Conservation (phyloP, 1,284 basidiomycete species). For the Apiotrichum porosum region DNA sequence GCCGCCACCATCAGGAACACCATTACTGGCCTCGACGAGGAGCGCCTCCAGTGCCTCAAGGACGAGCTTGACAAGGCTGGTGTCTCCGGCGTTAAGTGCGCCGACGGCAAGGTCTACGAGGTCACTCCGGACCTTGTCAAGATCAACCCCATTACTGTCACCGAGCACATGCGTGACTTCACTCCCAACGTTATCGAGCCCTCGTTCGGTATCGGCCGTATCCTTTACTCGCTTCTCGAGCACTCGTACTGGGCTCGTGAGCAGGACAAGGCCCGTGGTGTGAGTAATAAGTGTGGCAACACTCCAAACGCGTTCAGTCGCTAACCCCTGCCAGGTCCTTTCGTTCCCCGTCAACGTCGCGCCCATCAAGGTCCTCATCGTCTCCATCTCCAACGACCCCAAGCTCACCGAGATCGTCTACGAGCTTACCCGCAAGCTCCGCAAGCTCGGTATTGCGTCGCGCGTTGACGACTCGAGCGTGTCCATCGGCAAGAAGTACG, state of each 20-base stretch:
- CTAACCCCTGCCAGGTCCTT: constrained; percentile 66
- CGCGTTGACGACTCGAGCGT: constrained; percentile 93
- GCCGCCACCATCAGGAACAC: constrained; percentile 66
- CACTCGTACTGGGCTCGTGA: constrained; percentile 95
- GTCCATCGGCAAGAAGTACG: constrained; percentile 93
- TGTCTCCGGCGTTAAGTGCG: constrained; percentile 45
- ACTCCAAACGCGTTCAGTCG: too few species aligned
- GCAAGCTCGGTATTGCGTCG: constrained; percentile 80
- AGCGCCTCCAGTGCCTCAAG: constrained; percentile 64
- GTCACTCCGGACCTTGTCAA: constrained; percentile 71
- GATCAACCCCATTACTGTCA: constrained; percentile 77
- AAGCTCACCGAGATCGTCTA: constrained; percentile 79
- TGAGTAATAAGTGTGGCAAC: constrained; percentile 56
- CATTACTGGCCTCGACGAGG: constrained; percentile 66
- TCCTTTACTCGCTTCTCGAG: constrained; percentile 89
- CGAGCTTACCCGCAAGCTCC: constrained; percentile 82
- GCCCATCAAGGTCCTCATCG: constrained; percentile 93
- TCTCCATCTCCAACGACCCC: constrained; percentile 84
- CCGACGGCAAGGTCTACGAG: constrained; percentile 66
- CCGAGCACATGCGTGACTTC: constrained; percentile 90
- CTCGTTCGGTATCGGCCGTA: constrained; percentile 95
- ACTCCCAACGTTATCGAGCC: constrained; percentile 98
- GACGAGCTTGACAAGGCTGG: constrained; percentile 57
- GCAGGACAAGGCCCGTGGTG: constrained; percentile 80
- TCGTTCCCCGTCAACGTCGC: constrained; percentile 87